Base-by-base conservation (phyloP, 768 basidiomycete genomes). In the Tulasnella sp. region DNA sequence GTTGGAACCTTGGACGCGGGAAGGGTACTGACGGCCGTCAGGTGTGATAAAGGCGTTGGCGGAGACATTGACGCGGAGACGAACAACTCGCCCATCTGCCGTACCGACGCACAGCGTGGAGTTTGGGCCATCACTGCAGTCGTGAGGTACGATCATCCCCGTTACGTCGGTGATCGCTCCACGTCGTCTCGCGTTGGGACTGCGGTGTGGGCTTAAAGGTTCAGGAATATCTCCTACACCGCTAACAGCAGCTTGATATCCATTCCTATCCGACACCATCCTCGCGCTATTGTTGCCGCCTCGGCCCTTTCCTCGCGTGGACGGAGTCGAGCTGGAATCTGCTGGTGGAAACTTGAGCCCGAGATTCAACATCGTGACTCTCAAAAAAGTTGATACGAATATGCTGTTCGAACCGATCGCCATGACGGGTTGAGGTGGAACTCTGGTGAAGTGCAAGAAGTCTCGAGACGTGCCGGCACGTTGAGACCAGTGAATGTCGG, bases 41-140 rank as follows among this genome's bases (percentile, higher is more conserved):
- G 70, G 23, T 23, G 70, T 4, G 70, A 20, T 20, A 7, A 4
- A 20, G 39, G 40, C 37, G n/a, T 37, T 42, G 35, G 73, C 16
- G 3, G 32, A 35, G 29, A 2, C 6, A 32, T 39, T 55, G 20
- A 75, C 7, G n/a, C 35, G 74, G 15, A 75, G 26, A 37, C 77
- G 61, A 40, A 72, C 42, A 26, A 77, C 23, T 39, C 55, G 67
- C 0, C 77, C 77, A 29, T 77, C 77, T 46, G 77, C 61, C 9
- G 69, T 77, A 18, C 61, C 35, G 6, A 77, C 26, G 40, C 69
- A 70, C 18, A 77, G 5, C 11, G 77, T 77, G 37, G 42, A 35
- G 7, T 77, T 51, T 18, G 73, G 29, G 35, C 69, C 70, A 16
- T 35, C 69, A 11, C 2, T 2, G 23, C 11, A 26, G 61, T 67